These are phyloP conservation scores for Periconia macrospinosa DNA, from an alignment of 2,329 filamentous ascomycete species.

Conservation along the genomic window DNA sequence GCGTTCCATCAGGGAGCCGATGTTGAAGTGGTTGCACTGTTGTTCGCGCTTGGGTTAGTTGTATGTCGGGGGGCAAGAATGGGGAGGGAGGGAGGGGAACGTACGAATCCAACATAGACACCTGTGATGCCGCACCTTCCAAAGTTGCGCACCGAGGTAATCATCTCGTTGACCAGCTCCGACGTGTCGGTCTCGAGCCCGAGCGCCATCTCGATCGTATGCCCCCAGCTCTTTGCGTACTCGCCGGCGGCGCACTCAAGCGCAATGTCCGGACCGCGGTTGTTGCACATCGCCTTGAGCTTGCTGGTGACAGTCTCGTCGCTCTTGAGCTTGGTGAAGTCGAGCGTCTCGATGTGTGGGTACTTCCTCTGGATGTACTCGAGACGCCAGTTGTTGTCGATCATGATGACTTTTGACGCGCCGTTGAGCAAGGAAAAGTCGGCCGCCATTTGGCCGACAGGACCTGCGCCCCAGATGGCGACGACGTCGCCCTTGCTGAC, in stretches of 20 bases:
- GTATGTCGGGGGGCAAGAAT: not conserved
- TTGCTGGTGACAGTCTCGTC: slow-evolving; percentile 68
- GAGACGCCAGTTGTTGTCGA: slow-evolving; percentile 74
- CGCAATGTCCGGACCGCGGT: slow-evolving; percentile 70
- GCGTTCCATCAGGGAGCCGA: slow-evolving; percentile 82
- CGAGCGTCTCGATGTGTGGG: slow-evolving; percentile 67
- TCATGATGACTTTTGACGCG: slow-evolving; percentile 74
- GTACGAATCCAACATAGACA: slow-evolving; percentile 63
- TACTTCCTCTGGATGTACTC: slow-evolving; percentile 68
- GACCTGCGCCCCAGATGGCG: slow-evolving; percentile 84
- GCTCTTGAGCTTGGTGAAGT: slow-evolving; percentile 67
- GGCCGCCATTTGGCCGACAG: slow-evolving; percentile 79
- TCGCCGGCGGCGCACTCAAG: slow-evolving; percentile 70
- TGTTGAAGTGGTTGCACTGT: slow-evolving; percentile 78
- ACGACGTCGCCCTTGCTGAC: slow-evolving; percentile 78
- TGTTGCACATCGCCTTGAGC: slow-evolving; percentile 72
- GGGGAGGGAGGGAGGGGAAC: slow-evolving; percentile 22
- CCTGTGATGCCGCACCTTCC: slow-evolving; percentile 79
- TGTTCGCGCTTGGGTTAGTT: slow-evolving; percentile 13
- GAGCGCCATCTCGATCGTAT: slow-evolving; percentile 60
- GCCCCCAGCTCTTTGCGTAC: slow-evolving; percentile 64
- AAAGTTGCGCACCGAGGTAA: slow-evolving; percentile 70
- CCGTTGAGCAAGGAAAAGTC: slow-evolving; percentile 70
- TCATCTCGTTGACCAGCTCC: slow-evolving; percentile 80
- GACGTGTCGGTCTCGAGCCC: slow-evolving; percentile 84